Percentiles rank a stretch among this genome's conserved stretches.
These are phyloP conservation scores for Ramalina intermedia DNA, from an alignment of 495 filamentous ascomycete genomes.

Conservation along the genomic window DNA sequence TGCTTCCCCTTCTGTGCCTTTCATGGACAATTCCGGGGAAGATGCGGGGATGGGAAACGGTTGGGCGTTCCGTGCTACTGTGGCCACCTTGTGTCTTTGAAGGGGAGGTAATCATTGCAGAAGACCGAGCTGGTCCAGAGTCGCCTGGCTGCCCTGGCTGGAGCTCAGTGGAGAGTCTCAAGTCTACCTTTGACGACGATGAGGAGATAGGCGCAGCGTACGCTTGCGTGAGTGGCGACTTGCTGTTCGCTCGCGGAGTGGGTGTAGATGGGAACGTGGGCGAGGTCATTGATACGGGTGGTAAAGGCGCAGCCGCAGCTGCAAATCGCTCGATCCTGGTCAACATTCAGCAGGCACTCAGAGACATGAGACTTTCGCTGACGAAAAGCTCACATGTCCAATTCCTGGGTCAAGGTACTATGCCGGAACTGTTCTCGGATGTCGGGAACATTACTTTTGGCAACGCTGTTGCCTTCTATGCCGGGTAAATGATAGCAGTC, in stretches of 20 bases:
- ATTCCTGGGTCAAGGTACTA: constrained; percentile 66
- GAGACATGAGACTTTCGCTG: not conserved
- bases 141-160: constrained; percentile 14
- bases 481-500: constrained; percentile 57
- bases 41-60: constrained; percentile 48
- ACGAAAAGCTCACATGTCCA: constrained; percentile 51
- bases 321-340: constrained; percentile 14
- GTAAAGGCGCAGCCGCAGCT: constrained; percentile 4
- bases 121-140: constrained; percentile 11
- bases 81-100: constrained; percentile 7
- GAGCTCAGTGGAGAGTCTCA: constrained; percentile 16
- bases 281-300: constrained; percentile 2
- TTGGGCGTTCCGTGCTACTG: constrained; percentile 22
- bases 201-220: not conserved
- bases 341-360: not conserved
- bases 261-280: not conserved
- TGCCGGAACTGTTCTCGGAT: constrained; percentile 80
- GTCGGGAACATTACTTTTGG: constrained; percentile 90
- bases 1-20: constrained; percentile 35
- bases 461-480: constrained; percentile 70
- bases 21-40: constrained; percentile 59
- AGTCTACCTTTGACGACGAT: constrained; percentile 14
- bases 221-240: not conserved
- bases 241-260: not conserved
- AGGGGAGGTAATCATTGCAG: constrained; percentile 11